Base-by-base conservation (phyloP, 2,329 filamentous ascomycete species). In the Diaporthe vaccinii region DNA sequence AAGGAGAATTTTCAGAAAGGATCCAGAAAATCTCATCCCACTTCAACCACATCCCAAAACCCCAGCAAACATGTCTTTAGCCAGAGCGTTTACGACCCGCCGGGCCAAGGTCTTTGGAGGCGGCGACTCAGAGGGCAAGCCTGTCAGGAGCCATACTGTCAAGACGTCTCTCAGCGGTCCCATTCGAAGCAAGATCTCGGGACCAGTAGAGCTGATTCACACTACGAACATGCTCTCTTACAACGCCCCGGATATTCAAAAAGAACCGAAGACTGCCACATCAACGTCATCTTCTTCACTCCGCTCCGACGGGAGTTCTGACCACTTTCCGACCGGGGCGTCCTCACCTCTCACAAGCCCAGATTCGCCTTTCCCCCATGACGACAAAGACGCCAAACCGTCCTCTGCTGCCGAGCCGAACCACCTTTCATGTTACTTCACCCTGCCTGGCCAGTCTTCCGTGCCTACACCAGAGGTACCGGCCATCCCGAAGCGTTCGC, bases 191-290 rank as follows among this genome's bases (percentile, higher is more conserved):
- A 93, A 95, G 86, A 99, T 99, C 82, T 99, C 97, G 1, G 91
- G 89, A 4, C 97, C 97, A 0, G 89, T 98, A 72, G 93, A 95
- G 84, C 89, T 99, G 77, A 88, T 98, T 67, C 97, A 97, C 76
- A 98, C 96, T 7, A 98, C 97, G 79, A 99, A 98, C 85, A 95
- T 97, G 90, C 92, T 98, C 73, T 95, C 95, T 10, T 98, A 98
- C 89, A 96, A 96, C 82, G 96, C 97, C 14, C 96, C 96, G 69
- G 94, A 98, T 82, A 92, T 98, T 77, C 86, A 87, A 59, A 72
- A 76, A 39, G 72, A 78, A 25, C 81, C 83, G 78, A 80, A 81
- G 39, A 87, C 89, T 3, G 85, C 88, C n/a, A 79, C 82, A 15
- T 90, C 87, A 17, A 90, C 89, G 53, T 87, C 87, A 81, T 87